phyloP scores from a whole-genome alignment of 352 stramenopile species.

The Phytophthora kernoviae region DNA sequence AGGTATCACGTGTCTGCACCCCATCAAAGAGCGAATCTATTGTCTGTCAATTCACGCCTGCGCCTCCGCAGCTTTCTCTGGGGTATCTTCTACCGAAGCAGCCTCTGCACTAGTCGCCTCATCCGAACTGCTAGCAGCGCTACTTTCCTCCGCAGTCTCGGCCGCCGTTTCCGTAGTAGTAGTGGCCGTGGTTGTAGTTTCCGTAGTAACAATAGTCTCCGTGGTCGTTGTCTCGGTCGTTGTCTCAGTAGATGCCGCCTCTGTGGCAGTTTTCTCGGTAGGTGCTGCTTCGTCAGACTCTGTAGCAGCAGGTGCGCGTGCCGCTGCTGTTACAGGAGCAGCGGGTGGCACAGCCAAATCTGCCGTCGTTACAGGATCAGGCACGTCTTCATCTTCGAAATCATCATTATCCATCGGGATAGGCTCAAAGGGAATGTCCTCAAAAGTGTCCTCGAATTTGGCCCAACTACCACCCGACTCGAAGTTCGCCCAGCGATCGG shows the following conservation, averaged over 20 bases:
- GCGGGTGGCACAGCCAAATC: not conserved
- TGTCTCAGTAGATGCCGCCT: slow-evolving; percentile 13
- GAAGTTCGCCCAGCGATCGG: slow-evolving; percentile 68
- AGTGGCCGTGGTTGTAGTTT: slow-evolving; percentile 12
- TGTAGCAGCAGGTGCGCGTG: slow-evolving; percentile 6
- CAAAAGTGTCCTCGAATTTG: slow-evolving; percentile 72
- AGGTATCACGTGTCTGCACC: slow-evolving; percentile 21
- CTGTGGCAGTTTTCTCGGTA: slow-evolving; percentile 1
- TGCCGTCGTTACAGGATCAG: slow-evolving; percentile 1
- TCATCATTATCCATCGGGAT: slow-evolving; percentile 58
- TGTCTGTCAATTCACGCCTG: slow-evolving; percentile 49
- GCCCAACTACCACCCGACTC: slow-evolving; percentile 68
- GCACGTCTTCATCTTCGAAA: slow-evolving; percentile 40
- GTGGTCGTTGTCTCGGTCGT: slow-evolving; percentile 15
- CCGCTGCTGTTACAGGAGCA: not conserved
- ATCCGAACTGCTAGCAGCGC: slow-evolving; percentile 29
- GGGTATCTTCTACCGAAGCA: slow-evolving; percentile 33
- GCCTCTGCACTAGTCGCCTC: slow-evolving; percentile 34
- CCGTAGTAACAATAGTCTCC: slow-evolving; percentile 1
- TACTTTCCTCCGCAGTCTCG: slow-evolving; percentile 28
- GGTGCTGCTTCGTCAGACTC: slow-evolving; percentile 4
- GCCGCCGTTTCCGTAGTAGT: slow-evolving; percentile 13
- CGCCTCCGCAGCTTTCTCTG: slow-evolving; percentile 36
- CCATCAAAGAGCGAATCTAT: slow-evolving; percentile 50
- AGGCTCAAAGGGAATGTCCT: slow-evolving; percentile 61